A percentile compares a stretch with the other conserved stretches of the same genome.
These are phyloP conservation scores for Trypanosoma cruzi DNA, from an alignment of 208 protist genomes.

Conservation along the genomic window DNA sequence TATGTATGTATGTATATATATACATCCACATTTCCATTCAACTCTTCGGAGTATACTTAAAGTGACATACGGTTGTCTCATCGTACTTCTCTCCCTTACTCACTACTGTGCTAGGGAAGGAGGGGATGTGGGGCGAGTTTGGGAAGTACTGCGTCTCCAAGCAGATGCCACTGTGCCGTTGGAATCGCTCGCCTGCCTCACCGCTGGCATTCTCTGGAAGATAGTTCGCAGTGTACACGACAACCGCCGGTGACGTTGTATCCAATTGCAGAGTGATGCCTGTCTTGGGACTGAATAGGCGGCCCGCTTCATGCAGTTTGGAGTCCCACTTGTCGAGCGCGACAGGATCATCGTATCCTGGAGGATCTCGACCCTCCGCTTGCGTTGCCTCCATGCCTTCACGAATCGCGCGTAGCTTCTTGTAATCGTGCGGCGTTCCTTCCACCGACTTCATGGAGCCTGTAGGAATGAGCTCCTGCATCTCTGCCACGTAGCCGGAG, in stretches of 20 bases:
- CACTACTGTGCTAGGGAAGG: slow-evolving; percentile 35
- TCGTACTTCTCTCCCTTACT: slow-evolving; percentile 40
- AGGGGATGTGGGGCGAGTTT: slow-evolving; percentile 39
- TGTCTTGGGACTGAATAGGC: slow-evolving; percentile 50
- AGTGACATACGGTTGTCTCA: slow-evolving; percentile 22
- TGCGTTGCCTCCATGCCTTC: slow-evolving; percentile 38
- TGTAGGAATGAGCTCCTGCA: slow-evolving; percentile 41
- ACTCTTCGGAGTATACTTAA: background rate
- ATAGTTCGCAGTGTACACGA: slow-evolving; percentile 75
- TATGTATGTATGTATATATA: slow-evolving; percentile 5
- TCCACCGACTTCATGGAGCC: slow-evolving; percentile 33
- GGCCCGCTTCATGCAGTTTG: slow-evolving; percentile 27
- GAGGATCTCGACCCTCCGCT: slow-evolving; percentile 43
- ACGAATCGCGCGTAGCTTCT: slow-evolving; percentile 30
- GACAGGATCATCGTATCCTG: slow-evolving; percentile 64
- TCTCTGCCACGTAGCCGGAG: slow-evolving; percentile 35
- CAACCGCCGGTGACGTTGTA: slow-evolving; percentile 60
- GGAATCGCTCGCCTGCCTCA: slow-evolving; percentile 44
- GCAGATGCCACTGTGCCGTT: slow-evolving; percentile 36
- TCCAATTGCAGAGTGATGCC: slow-evolving; percentile 61
- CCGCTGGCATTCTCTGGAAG: slow-evolving; percentile 40
- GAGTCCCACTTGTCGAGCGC: slow-evolving; percentile 37
- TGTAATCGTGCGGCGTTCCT: slow-evolving; percentile 51
- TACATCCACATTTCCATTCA: background rate
- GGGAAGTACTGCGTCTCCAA: slow-evolving; percentile 57